Percentiles rank a stretch among this genome's conserved stretches.
phyloP scores from a whole-genome alignment of 805 yeast species.

The Metschnikowia koreensis region DNA sequence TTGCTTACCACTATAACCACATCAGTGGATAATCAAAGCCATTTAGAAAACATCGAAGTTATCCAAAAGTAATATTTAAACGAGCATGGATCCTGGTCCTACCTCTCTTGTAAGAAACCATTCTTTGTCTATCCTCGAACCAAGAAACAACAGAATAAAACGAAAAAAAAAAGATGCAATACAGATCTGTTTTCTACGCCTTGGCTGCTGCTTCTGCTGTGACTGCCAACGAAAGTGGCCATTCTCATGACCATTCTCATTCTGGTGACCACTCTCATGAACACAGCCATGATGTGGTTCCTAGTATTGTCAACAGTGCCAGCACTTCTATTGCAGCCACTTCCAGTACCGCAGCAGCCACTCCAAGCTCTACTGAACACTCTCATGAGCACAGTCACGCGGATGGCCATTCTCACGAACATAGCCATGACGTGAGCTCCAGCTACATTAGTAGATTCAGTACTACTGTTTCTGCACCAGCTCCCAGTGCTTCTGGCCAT shows the following conservation, averaged over 20 bases:
- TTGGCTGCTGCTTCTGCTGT: conserved; percentile 1
- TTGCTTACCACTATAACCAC: not conserved
- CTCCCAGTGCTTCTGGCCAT: not conserved
- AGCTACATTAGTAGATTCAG: not conserved
- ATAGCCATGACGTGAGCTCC: not conserved
- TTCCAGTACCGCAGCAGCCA: not conserved
- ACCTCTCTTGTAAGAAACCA: too few species aligned
- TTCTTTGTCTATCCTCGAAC: not conserved
- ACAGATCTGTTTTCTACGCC: not conserved
- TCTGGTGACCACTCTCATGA: not conserved
- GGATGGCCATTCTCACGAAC: not conserved
- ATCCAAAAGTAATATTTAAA: too few species aligned
- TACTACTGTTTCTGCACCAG: not conserved
- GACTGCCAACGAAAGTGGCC: not conserved
- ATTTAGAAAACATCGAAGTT: too few species aligned
- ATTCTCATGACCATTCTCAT: not conserved
- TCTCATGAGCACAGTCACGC: not conserved
- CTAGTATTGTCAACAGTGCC: not conserved
- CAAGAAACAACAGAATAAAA: not conserved
- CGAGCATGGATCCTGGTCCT: too few species aligned
- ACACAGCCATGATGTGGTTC: not conserved
- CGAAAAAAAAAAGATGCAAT: not conserved
- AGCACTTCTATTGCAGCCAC: not conserved
- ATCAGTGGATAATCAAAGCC: not conserved
- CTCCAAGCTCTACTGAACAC: not conserved